Evolutionary conservation across 1,139 yeast species (phyloP).

Genomic region (Saccharomyces hybrid): DNA sequence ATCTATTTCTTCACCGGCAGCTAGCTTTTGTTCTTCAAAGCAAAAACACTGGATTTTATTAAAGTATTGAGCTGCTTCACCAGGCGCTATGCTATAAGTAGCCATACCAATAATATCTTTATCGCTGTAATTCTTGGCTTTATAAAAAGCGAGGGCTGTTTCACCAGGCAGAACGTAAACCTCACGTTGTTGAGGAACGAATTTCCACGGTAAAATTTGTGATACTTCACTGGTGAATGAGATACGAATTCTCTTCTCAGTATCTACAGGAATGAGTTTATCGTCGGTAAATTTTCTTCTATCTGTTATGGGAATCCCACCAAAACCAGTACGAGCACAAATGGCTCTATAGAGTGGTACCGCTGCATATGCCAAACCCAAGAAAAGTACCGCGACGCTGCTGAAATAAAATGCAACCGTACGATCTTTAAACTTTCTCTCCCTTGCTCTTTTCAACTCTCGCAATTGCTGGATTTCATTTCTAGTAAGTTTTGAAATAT

Average conservation of each 20-base stretch:
- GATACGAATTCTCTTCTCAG: slow-evolving; percentile 70
- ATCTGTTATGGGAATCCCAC: slow-evolving; percentile 92
- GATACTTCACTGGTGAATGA: slow-evolving; percentile 90
- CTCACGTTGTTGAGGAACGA: slow-evolving; percentile 89
- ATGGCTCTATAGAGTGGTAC: slow-evolving; percentile 89
- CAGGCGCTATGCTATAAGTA: slow-evolving; percentile 92
- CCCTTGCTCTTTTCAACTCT: slow-evolving; percentile 27
- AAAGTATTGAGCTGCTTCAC: slow-evolving; percentile 91
- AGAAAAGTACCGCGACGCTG: slow-evolving; percentile 61
- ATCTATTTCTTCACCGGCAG: slow-evolving; percentile 96
- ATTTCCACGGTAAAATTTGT: slow-evolving; percentile 89
- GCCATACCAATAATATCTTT: slow-evolving; percentile 98
- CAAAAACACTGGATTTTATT: slow-evolving; percentile 97
- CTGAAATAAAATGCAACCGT: slow-evolving; percentile 67
- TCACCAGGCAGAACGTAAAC: slow-evolving; percentile 95
- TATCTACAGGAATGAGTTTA: slow-evolving; percentile 79
- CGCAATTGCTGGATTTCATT: slow-evolving; percentile 32
- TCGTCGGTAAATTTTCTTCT: slow-evolving; percentile 73
- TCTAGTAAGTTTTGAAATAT: slow-evolving; percentile 29
- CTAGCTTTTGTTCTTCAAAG: slow-evolving; percentile 88
- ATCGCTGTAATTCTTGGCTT: slow-evolving; percentile 77
- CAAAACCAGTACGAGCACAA: slow-evolving; percentile 94
- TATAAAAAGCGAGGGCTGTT: slow-evolving; percentile 92
- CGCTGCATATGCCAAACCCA: slow-evolving; percentile 81
- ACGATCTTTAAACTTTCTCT: slow-evolving; percentile 32